A percentile compares a stretch with the other conserved stretches of the same genome.
Conservation (phyloP, 768 basidiomycete genomes). For the Suillus subaureus region DNA sequence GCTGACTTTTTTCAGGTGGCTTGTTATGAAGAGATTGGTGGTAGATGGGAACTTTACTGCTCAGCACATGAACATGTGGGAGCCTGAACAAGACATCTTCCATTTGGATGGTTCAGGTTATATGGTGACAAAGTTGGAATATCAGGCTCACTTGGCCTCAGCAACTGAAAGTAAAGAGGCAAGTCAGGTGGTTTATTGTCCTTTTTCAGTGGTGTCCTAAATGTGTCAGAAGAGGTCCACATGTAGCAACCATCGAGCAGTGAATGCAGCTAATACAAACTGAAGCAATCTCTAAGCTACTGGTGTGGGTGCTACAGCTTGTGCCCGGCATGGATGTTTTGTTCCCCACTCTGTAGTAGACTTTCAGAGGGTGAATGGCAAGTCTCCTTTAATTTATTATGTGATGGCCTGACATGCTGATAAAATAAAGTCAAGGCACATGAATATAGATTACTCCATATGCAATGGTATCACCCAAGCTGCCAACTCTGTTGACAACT, state of each 20-base stretch:
- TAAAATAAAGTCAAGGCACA: slow-evolving; percentile 18
- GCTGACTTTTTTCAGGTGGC: slow-evolving; percentile 5
- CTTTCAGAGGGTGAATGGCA: slow-evolving; percentile 32
- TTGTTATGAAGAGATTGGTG: slow-evolving; percentile 5
- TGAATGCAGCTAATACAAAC: slow-evolving; percentile 17
- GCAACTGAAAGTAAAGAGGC: slow-evolving; percentile 11
- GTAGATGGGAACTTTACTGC: slow-evolving; percentile 19
- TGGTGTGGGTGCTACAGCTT: slow-evolving; percentile 31
- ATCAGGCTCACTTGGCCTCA: slow-evolving; percentile 25
- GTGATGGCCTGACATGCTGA: background rate
- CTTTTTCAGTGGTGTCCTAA: background rate
- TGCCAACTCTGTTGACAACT: background rate
- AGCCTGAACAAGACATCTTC: slow-evolving; percentile 24
- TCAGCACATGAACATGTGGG: slow-evolving; percentile 23
- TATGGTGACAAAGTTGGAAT: slow-evolving; percentile 23
- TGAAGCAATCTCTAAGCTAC: slow-evolving; percentile 23
- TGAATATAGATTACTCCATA: slow-evolving; percentile 31
- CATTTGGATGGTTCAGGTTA: slow-evolving; percentile 30
- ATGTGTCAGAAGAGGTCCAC: slow-evolving; percentile 10
- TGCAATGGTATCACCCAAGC: slow-evolving; percentile 20
- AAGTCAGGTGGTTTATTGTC: background rate
- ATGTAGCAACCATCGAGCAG: slow-evolving; percentile 6
- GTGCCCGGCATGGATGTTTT: slow-evolving; percentile 34
- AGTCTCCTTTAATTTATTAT: slow-evolving; percentile 4
- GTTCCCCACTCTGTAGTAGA: slow-evolving; percentile 32